Percentiles rank a stretch among this genome's conserved stretches.
Evolutionary conservation across 2,329 filamentous ascomycete genomes (phyloP).

Genomic region (Ophiostoma angusticollis): DNA sequence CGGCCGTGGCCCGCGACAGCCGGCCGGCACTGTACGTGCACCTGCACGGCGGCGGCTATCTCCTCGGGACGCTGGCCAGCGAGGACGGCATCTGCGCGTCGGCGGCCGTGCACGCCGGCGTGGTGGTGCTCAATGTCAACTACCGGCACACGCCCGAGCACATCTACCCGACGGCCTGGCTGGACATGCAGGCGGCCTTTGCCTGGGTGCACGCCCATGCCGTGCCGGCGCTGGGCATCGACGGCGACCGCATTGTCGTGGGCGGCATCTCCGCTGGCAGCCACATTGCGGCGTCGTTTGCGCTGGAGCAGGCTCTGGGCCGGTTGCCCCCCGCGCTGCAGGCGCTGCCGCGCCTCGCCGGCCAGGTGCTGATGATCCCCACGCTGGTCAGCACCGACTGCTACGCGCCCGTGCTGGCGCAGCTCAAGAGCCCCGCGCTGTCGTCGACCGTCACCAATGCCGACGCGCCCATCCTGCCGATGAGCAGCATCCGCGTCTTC

Average conservation of each 20-base stretch:
- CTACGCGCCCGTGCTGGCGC: constrained; percentile 14
- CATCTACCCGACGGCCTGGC: constrained; percentile 37
- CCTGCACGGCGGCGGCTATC: constrained; percentile 23
- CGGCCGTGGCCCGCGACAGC: constrained; percentile 38
- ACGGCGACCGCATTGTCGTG: constrained; percentile 22
- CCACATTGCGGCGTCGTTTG: constrained; percentile 6
- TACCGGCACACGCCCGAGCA: constrained; percentile 47
- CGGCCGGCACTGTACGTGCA: constrained; percentile 16
- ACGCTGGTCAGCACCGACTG: constrained; percentile 19
- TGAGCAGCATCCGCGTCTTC: constrained; percentile 23
- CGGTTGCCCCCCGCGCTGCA: constrained; percentile 29
- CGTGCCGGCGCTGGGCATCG: constrained; percentile 13
- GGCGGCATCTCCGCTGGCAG: constrained; percentile 27
- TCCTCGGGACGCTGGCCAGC: constrained; percentile 38
- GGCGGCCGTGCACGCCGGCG: constrained; percentile 29
- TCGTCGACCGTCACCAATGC: constrained; percentile 20
- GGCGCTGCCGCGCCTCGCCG: constrained; percentile 24
- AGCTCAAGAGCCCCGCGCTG: constrained; percentile 30
- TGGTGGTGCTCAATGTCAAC: constrained; percentile 28
- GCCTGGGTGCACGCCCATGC: constrained; percentile 38
- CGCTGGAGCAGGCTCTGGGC: constrained; percentile 8
- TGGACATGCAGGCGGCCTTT: constrained; percentile 41
- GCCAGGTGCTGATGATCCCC: constrained; percentile 24
- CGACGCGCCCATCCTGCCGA: constrained; percentile 34
- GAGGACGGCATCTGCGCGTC: constrained; percentile 40